phyloP scores from a whole-genome alignment of 305 asterid species.

The Rubia tinctorum region DNA sequence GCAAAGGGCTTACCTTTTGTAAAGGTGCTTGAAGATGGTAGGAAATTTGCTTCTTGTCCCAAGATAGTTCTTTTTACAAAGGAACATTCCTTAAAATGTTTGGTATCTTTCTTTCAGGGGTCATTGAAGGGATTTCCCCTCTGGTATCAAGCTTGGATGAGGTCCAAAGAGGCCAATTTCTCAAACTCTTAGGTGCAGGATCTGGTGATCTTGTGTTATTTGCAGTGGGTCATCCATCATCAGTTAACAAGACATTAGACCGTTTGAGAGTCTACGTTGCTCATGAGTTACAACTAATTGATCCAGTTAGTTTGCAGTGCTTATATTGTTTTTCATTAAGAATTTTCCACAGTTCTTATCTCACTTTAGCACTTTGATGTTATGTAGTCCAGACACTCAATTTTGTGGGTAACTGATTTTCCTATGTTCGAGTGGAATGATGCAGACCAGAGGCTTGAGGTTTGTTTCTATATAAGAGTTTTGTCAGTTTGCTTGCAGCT shows the following conservation, averaged over 20 bases:
- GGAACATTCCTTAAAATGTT: neutral
- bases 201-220: slow-evolving; percentile 88
- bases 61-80: neutral
- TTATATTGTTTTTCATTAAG: slow-evolving; percentile 3
- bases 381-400: slow-evolving; percentile 73
- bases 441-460: slow-evolving; percentile 90
- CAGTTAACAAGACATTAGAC: slow-evolving; percentile 79
- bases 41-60: slow-evolving; percentile 8
- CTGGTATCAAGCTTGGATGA: slow-evolving; percentile 66
- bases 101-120: slow-evolving; percentile 44
- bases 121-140: slow-evolving; percentile 84
- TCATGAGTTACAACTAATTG: slow-evolving; percentile 72
- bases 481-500: neutral
- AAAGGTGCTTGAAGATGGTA: slow-evolving; percentile 80
- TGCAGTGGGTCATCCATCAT: slow-evolving; percentile 75
- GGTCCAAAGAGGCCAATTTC: slow-evolving; percentile 44
- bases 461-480: slow-evolving; percentile 26
- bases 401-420: slow-evolving; percentile 97
- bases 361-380: slow-evolving; percentile 21
- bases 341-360: slow-evolving; percentile 21
- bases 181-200: slow-evolving; percentile 54
- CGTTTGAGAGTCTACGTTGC: slow-evolving; percentile 69
- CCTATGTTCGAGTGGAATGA: slow-evolving; percentile 99
- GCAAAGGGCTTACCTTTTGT: slow-evolving; percentile 95
- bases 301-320: slow-evolving; percentile 50